Evolutionary conservation across 2,329 filamentous ascomycete species (phyloP), one percentile per base, ranked within the genome.

Genomic region (Stenocarpella maydis): DNA sequence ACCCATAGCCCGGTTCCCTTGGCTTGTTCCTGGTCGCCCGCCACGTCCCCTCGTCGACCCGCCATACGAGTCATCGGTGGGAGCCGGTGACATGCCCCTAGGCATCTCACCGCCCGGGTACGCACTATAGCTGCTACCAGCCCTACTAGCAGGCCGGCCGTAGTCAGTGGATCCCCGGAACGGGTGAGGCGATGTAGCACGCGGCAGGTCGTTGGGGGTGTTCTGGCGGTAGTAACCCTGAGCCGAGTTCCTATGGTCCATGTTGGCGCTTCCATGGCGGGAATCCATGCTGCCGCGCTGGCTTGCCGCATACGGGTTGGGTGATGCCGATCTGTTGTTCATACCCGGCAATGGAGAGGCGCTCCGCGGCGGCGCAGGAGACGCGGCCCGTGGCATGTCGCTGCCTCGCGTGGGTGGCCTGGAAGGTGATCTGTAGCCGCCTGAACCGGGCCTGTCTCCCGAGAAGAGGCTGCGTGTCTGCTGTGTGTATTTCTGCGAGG

Each of bases 401-500:
- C 82, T 86, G 21, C 86, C 87, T 68, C 91, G 83, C 6, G 88
- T 90, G 15, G 83, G 81, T 3, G 90, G 86, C 15, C 89, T 86
- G 28, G 90, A 85, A 47, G 81, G 82, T 6, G 82, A 79, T 49
- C 78, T 79, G 63, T 78, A 78, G 61, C 76, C 73, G 39, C 81
- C 76, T 1, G 80, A 82, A 19, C 77, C 78, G 1, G 81, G 79
- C 15, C 80, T 78, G 26, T 76, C 79, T 21, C 65, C 50, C 1
- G 76, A 73, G 39, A 97, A 96, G 83, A 98, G 91, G 76, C 87
- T 94, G 52, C 93, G 88, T 3, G 93, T 93, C 79, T 98, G 92
- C 54, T 90, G 89, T 26, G 92, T 89, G 76, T 95, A 98, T 79
- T 94, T 94, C 75, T 97, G 92, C 0, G 94, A 96, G 4, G 95